Evolutionary conservation across 257 asterid species (phyloP).

Genomic region (Penstemon newberryi): DNA sequence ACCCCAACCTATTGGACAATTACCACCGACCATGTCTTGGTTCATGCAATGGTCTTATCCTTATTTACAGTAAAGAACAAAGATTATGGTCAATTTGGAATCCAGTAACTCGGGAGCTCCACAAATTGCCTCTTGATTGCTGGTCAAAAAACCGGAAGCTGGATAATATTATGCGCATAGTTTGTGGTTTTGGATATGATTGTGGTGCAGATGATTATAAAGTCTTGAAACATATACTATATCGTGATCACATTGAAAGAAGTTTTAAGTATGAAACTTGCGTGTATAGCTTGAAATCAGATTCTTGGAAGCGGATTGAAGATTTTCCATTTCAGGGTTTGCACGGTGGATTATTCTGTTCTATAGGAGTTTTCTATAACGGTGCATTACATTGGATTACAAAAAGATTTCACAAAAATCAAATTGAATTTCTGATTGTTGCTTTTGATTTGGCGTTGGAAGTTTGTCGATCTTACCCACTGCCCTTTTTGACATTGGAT

Average conservation of each 20-base stretch:
- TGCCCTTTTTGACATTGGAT: background rate
- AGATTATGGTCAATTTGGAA: background rate
- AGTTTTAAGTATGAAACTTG: background rate
- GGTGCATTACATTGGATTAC: no score
- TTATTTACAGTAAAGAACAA: background rate
- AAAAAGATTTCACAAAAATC: background rate
- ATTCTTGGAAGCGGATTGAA: constrained; percentile 5
- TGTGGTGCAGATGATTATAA: background rate
- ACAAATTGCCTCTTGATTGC: background rate
- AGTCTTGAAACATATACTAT: background rate
- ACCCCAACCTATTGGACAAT: background rate
- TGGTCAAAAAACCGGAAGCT: no score
- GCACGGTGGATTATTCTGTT: no score
- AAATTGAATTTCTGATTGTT: background rate
- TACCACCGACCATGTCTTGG: background rate
- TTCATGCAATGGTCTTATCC: constrained; percentile 23
- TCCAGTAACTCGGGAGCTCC: constrained; percentile 22
- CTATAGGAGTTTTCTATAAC: no score
- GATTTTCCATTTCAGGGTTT: no score
- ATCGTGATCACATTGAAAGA: background rate
- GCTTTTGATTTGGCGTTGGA: constrained; percentile 10
- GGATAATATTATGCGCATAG: background rate
- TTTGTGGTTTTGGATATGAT: constrained; percentile 21
- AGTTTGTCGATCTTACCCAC: background rate
- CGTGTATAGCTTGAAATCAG: constrained; percentile 10